These are phyloP conservation scores for Eucalyptus polyanthemos DNA, from an alignment of 345 rosid species.

Conservation along the genomic window DNA sequence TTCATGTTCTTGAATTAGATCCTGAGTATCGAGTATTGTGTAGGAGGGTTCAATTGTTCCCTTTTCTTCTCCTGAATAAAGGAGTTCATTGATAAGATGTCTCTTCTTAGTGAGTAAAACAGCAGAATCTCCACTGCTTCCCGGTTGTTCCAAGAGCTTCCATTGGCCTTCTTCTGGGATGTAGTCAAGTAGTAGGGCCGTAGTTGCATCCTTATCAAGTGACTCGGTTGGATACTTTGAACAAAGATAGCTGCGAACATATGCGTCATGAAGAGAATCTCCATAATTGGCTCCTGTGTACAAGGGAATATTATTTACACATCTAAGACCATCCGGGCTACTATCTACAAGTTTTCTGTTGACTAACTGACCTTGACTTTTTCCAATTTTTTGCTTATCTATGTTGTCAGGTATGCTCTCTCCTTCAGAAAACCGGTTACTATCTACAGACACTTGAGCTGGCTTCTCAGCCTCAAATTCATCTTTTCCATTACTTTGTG, in stretches of 20 bases:
- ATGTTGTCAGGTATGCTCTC: not conserved
- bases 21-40: conserved; percentile 42
- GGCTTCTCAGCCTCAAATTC: conserved; percentile 12
- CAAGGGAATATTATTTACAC: conserved; percentile 21
- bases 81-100: conserved; percentile 7
- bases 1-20: conserved; percentile 19
- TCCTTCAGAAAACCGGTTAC: not conserved
- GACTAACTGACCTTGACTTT: conserved; percentile 10
- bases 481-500: conserved; percentile 6
- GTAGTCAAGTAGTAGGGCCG: conserved; percentile 76
- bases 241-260: conserved; percentile 20
- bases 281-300: conserved; percentile 9
- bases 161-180: conserved; percentile 88
- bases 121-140: conserved; percentile 13
- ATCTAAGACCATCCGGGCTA: not conserved
- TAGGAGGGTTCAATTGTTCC: conserved; percentile 59
- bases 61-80: conserved; percentile 6
- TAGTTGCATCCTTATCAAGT: conserved; percentile 58
- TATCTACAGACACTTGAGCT: not conserved
- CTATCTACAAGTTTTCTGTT: conserved; percentile 18
- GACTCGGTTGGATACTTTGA: conserved; percentile 34
- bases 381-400: not conserved
- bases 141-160: conserved; percentile 72
- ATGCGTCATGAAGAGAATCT: conserved; percentile 22
- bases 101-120: conserved; percentile 14